Percentiles rank a stretch among this genome's conserved stretches.
Conservation (phyloP, 257 asterid genomes). For the Thymus mandschuricus region DNA sequence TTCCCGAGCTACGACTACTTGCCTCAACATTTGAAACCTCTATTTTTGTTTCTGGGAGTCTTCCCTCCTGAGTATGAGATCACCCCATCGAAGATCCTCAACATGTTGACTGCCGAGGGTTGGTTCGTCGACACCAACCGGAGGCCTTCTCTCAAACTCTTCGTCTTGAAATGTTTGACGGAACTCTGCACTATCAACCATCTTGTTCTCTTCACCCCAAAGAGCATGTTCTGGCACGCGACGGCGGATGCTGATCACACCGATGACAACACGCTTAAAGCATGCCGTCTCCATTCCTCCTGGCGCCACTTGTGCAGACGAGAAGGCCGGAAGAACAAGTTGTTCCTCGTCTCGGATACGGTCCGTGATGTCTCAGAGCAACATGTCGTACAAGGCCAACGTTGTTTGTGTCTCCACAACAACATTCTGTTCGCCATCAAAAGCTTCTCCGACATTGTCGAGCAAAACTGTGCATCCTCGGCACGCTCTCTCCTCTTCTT, state of each 20-base stretch:
- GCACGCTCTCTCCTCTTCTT: constrained; percentile 9
- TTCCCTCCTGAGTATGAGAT: background rate
- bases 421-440: background rate
- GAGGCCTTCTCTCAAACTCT: too few species aligned
- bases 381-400: background rate
- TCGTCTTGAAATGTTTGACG: background rate
- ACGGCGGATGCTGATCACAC: too few species aligned
- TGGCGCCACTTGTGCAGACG: too few species aligned
- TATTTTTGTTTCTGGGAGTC: background rate
- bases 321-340: background rate
- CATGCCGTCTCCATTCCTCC: too few species aligned
- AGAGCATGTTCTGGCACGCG: background rate
- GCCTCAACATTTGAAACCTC: too few species aligned
- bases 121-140: background rate
- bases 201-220: background rate
- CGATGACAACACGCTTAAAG: too few species aligned
- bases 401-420: background rate
- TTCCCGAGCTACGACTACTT: too few species aligned
- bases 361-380: background rate
- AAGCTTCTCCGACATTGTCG: background rate
- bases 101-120: background rate
- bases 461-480: background rate
- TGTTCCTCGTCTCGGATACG: background rate
- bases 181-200: background rate
- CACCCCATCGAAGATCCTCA: background rate